Percentiles rank a stretch among this genome's conserved stretches.
phyloP scores from a whole-genome alignment of 345 rosid species.

The Syzygium oleosum region DNA sequence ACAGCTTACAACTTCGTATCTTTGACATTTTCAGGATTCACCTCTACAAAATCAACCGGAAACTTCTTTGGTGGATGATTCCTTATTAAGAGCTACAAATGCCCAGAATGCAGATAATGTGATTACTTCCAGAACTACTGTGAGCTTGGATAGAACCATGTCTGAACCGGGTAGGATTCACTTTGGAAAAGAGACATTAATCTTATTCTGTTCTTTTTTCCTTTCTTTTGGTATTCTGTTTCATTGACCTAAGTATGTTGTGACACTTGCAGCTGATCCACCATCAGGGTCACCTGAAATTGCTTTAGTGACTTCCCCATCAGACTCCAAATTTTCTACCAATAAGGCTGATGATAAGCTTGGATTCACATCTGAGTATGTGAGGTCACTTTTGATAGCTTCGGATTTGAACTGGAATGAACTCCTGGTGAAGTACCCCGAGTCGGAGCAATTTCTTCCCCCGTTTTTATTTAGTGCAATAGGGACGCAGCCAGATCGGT shows the following conservation, averaged over 20 bases:
- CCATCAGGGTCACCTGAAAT: neutral
- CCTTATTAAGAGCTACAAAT: constrained; percentile 14
- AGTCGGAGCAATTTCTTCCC: constrained; percentile 26
- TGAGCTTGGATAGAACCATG: neutral
- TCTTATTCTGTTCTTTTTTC: neutral
- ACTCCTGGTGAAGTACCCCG: constrained; percentile 22
- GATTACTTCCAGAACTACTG: neutral
- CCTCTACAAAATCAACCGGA: constrained; percentile 6
- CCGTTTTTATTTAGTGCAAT: constrained; percentile 29
- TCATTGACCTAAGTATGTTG: neutral
- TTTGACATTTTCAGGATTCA: constrained; percentile 27
- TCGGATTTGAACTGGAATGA: constrained; percentile 50
- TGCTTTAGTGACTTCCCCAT: neutral
- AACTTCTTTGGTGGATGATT: constrained; percentile 6
- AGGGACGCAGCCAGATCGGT: constrained; percentile 13
- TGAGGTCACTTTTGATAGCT: constrained; percentile 31
- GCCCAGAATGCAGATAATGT: constrained; percentile 13
- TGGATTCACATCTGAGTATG: constrained; percentile 21
- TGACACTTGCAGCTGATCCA: neutral
- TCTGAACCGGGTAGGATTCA: neutral
- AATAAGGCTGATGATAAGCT: constrained; percentile 5
- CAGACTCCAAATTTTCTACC: constrained; percentile 3
- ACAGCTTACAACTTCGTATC: neutral
- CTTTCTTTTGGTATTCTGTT: neutral
- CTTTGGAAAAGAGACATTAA: neutral